These are phyloP conservation scores for Camelina laxa DNA, from an alignment of 345 rosid species.

Conservation along the genomic window DNA sequence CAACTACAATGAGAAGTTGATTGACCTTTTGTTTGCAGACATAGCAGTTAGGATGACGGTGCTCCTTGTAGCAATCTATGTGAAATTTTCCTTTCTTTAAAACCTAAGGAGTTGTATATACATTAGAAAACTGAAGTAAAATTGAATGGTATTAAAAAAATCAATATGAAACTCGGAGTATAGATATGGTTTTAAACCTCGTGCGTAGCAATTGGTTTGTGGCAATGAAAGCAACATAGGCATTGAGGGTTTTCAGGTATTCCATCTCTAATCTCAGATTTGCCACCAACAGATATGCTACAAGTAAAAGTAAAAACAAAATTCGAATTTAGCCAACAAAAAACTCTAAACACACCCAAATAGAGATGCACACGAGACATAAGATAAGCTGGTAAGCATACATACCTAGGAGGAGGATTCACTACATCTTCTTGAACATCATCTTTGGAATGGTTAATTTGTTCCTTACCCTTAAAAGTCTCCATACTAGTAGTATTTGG, in stretches of 20 bases:
- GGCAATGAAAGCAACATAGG: constrained; percentile 68
- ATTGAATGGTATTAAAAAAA: background rate
- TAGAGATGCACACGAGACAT: background rate
- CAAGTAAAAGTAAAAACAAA: constrained; percentile 6
- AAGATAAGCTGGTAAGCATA: no score
- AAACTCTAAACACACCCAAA: background rate
- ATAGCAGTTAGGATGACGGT: constrained; percentile 24
- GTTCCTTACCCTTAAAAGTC: background rate
- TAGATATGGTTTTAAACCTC: constrained; percentile 52
- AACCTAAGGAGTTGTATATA: constrained; percentile 15
- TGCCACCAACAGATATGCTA: constrained; percentile 71
- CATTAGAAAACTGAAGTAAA: background rate
- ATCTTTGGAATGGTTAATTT: constrained; percentile 11
- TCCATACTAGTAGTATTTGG: background rate
- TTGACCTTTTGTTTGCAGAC: constrained; percentile 27
- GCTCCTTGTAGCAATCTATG: constrained; percentile 23
- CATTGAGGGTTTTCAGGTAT: constrained; percentile 69
- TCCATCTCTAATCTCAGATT: constrained; percentile 56
- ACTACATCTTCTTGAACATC: background rate
- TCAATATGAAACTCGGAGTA: background rate
- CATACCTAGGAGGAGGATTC: constrained; percentile 34
- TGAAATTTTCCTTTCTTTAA: constrained; percentile 22
- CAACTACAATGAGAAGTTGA: background rate
- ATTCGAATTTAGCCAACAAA: background rate
- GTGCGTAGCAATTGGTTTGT: constrained; percentile 55